Evolutionary conservation across 768 basidiomycete species (phyloP), one percentile per base, ranked within the genome.

Genomic region (Rhizopogon roseolus): DNA sequence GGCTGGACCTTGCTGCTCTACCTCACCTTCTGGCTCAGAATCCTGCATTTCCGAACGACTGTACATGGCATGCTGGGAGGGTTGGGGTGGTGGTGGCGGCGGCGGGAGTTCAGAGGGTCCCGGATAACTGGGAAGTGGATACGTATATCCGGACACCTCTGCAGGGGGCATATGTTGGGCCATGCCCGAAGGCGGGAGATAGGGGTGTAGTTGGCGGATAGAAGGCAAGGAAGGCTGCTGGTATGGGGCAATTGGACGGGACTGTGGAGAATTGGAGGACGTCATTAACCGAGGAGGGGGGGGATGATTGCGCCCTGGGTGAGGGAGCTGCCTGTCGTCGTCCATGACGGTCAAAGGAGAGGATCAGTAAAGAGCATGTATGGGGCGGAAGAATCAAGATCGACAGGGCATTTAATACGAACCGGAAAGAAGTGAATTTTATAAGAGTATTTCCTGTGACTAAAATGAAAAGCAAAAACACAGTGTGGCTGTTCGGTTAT

Each of bases 191-290:
- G 78, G 80, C 4, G 80, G 78, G 19, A 85, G 77, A 67, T 81
- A 82, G 28, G 82, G 83, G 64, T 86, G 84, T 22, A 88, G 72
- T 34, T 85, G 80, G 49, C 81, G 81, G 62, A 89, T 88, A 48
- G 86, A 81, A 4, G 86, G 86, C 27, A 88, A 73, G 42, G 67
- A 69, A 9, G 59, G 70, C 43, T 65, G 68, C 41, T 59, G 70
- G 46, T 64, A 64, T 51, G 65, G 62, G 4, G 52, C 59, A 52
- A 64, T 64, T 40, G 60, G 57, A 53, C 71, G 71, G 17, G 60
- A 51, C 14, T 63, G 69, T 6, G 61, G 50, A 9, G 62, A 48
- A n/a, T 55, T 57, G 5, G 70, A 43, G 39, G 65, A 57, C 32
- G 67, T 55, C 58, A 68, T 55, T 50, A 64, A 58, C 45, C 64